Percentiles rank a stretch among this genome's conserved stretches.
Conservation (phyloP, 2,329 filamentous ascomycete genomes). For the Reticulascus tulasneorum region DNA sequence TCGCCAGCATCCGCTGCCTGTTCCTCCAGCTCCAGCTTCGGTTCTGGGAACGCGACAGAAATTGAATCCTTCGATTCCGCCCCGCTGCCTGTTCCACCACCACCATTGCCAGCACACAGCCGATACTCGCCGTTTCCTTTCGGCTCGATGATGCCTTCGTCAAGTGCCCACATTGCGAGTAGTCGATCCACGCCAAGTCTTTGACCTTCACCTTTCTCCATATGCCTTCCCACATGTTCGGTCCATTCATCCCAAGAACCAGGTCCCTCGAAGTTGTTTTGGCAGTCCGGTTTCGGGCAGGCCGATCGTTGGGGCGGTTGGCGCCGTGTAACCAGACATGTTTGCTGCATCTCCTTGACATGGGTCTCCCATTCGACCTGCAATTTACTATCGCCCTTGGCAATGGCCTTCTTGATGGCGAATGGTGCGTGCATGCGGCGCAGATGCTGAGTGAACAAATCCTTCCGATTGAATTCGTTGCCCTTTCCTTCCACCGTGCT, state of each 20-base stretch:
- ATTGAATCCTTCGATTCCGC: constrained; percentile 15
- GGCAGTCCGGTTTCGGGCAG: constrained; percentile 69
- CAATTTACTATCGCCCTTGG: constrained; percentile 55
- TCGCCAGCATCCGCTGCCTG: not conserved
- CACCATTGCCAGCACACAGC: constrained; percentile 41
- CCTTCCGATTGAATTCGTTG: constrained; percentile 86
- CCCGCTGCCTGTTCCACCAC: constrained; percentile 16
- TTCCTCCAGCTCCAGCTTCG: constrained; percentile 9
- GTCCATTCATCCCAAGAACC: constrained; percentile 86
- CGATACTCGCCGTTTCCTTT: constrained; percentile 54
- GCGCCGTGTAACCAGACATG: constrained; percentile 69
- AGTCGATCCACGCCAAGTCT: constrained; percentile 54
- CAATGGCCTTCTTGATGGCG: constrained; percentile 54
- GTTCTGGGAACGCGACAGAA: constrained; percentile 11
- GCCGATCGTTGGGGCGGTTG: constrained; percentile 67
- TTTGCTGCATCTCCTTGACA: constrained; percentile 66
- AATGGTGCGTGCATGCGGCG: constrained; percentile 86
- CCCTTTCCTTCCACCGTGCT: constrained; percentile 52
- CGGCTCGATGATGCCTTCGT: constrained; percentile 59
- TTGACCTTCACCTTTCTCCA: constrained; percentile 68
- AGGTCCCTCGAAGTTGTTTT: constrained; percentile 63
- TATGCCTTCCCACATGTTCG: constrained; percentile 86
- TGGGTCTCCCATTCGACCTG: constrained; percentile 61
- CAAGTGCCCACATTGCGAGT: constrained; percentile 58
- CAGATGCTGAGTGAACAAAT: constrained; percentile 91